Evolutionary conservation across 2,329 filamentous ascomycete genomes (phyloP), one percentile per base, ranked within the genome.

Genomic region (Trichoderma hamatum): DNA sequence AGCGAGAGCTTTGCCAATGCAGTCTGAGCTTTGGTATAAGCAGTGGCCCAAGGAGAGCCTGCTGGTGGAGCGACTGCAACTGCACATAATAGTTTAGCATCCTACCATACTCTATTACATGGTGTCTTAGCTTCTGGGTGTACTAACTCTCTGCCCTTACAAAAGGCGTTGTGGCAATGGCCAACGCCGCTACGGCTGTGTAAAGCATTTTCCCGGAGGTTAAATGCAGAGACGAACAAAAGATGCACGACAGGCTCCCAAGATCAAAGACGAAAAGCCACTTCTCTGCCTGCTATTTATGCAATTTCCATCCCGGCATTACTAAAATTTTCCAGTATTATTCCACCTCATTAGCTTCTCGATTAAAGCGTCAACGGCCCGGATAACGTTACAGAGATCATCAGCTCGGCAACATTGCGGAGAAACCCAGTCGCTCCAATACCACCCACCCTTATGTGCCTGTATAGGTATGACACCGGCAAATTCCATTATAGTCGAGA

Each of bases 351-450:
- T 30, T 24, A 14, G 39, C 13, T 59, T 21, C 28, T 36, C n/a
- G 9, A 19, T 7, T 24, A 24, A 61, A 34, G 30, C n/a, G 14
- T 32, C 10, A 58, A 49, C 43, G 21, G 26, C 9, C 64, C 39
- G 24, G 36, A 62, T 55, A 49, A 55, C 66, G 58, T 63, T 62
- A 56, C 51, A 62, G 56, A 49, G 30, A 63, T n/a, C 51, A 32
- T 46, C 34, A 16, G 61, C n/a, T 68, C 66, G 66, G 66, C 59
- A 60, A 56, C n/a, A 68, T 63, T 58, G 58, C 66, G 66, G 66
- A 54, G 34, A 63, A 51, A 62, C 51, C 59, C 19, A 61, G 51
- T 51, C 21, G 39, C 49, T 28, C 28, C 24, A 59, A 36, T 61
- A 32, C 39, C 30, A 67, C 54, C 54, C 54, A 67, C 54, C 49